A percentile compares a stretch with the other conserved stretches of the same genome.
phyloP scores from a whole-genome alignment of 805 yeast genomes.

The Candida awuae region DNA sequence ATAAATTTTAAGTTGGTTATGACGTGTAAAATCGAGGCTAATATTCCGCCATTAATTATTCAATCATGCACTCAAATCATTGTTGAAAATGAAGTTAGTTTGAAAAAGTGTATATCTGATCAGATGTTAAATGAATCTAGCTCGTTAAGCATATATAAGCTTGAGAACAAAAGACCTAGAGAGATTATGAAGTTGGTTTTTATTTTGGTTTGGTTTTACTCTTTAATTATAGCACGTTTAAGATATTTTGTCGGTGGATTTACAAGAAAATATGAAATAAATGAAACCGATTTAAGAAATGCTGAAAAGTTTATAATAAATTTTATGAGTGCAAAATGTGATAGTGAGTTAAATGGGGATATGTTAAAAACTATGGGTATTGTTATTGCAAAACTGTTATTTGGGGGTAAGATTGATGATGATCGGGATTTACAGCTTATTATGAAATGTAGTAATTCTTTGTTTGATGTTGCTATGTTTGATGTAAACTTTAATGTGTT shows the following conservation, averaged over 20 bases:
- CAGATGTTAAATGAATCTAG: constrained; percentile 22
- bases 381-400: constrained; percentile 46
- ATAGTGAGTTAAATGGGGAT: not conserved
- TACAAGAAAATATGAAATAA: constrained; percentile 54
- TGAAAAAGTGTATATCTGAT: constrained; percentile 37
- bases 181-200: constrained; percentile 44
- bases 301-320: constrained; percentile 38
- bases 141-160: constrained; percentile 4
- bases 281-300: constrained; percentile 58
- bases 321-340: constrained; percentile 25
- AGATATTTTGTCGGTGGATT: constrained; percentile 61
- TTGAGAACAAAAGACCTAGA: constrained; percentile 22
- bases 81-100: constrained; percentile 57
- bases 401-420: constrained; percentile 57
- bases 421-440: constrained; percentile 34
- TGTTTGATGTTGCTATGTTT: constrained; percentile 37
- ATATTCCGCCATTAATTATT: constrained; percentile 49
- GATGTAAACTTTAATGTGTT: constrained; percentile 6
- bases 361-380: constrained; percentile 26
- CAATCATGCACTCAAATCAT: constrained; percentile 46
- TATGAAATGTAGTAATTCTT: constrained; percentile 25
- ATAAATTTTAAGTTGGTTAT: constrained; percentile 49
- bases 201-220: constrained; percentile 63
- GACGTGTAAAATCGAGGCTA: constrained; percentile 46
- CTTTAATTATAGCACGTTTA: constrained; percentile 49